Evolutionary conservation across 768 basidiomycete species (phyloP), one percentile per base, ranked within the genome.

Genomic region (Cyclocybe cylindracea): DNA sequence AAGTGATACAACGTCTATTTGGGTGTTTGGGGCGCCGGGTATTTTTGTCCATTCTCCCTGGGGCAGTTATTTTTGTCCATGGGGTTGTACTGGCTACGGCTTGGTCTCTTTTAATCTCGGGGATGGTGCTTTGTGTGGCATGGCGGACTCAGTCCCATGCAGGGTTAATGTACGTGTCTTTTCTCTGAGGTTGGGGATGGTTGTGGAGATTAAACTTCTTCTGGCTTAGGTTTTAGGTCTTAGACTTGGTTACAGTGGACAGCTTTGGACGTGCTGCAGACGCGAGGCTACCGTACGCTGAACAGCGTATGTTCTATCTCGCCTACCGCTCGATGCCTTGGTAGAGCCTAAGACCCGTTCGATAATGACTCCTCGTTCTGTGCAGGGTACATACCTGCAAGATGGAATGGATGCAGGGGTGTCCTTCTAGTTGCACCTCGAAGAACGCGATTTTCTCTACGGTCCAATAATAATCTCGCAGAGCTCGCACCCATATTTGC

Each of bases 101-200:
- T 44, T 11, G 6, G 18, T 39, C 9, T 29, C 44, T n/a, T 39
- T 39, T 13, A 24, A 24, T 24, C 5, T 24, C 24, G 24, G 24
- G 24, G 24, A 18, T 31, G 36, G 33, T 51, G 10, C 31, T 11
- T 14, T 47, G 24, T 42, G 24, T 62, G 87, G 83, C 86, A 89
- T 61, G 87, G 85, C 1, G 87, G 85, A 29, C 66, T 88, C 10
- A 87, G 87, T 33, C 87, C 89, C 18, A 92, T 89, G 86, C 87
- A 91, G 70, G 87, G 88, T 38, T 85, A 89, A 69, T 57, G 61
- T 63, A 44, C 39, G 51, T 50, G 10, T 39, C 13, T 45, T 5
- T 6, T n/a, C 33, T 38, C 19, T 35, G n/a, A 4, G 6, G 6
- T 18, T 2, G 8, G 14, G 5, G 37, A 44, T n/a, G 39, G 10